Percentiles rank a stretch among this genome's conserved stretches.
Evolutionary conservation across 352 stramenopile genomes (phyloP).

Genomic region (Phytophthora lateralis): DNA sequence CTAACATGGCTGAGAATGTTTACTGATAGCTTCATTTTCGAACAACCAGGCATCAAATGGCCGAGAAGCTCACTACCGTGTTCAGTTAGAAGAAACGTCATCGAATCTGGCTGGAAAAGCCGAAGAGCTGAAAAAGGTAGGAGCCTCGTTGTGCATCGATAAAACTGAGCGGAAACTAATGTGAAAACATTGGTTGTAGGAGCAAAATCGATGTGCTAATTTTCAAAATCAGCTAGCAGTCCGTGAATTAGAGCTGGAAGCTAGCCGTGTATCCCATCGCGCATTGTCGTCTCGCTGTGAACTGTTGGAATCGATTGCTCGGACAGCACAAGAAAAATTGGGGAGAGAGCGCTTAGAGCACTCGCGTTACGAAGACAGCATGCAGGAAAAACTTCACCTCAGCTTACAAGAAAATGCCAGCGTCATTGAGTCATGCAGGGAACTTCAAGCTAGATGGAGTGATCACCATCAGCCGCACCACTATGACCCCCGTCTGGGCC

Average conservation of each 20-base stretch:
- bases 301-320: constrained; percentile 66
- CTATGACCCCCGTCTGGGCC: constrained; percentile 15
- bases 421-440: constrained; percentile 44
- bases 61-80: constrained; percentile 29
- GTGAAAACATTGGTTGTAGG: constrained; percentile 23
- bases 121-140: constrained; percentile 37
- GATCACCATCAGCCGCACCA: constrained; percentile 22
- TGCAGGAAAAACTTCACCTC: constrained; percentile 51
- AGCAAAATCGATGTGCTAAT: constrained; percentile 16
- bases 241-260: constrained; percentile 44
- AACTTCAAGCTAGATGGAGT: constrained; percentile 39
- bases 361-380: constrained; percentile 47
- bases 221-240: constrained; percentile 36
- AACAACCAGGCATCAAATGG: constrained; percentile 22
- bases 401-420: constrained; percentile 56
- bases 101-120: constrained; percentile 14
- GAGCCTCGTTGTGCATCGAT: not conserved
- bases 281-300: constrained; percentile 50
- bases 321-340: constrained; percentile 61
- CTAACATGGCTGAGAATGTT: not conserved
- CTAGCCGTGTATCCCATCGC: constrained; percentile 39
- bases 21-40: constrained; percentile 7
- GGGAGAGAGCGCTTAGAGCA: constrained; percentile 55
- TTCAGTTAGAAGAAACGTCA: constrained; percentile 28
- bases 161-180: not conserved